Conservation (phyloP, 1,139 yeast species). For the Yarrowia galli region DNA sequence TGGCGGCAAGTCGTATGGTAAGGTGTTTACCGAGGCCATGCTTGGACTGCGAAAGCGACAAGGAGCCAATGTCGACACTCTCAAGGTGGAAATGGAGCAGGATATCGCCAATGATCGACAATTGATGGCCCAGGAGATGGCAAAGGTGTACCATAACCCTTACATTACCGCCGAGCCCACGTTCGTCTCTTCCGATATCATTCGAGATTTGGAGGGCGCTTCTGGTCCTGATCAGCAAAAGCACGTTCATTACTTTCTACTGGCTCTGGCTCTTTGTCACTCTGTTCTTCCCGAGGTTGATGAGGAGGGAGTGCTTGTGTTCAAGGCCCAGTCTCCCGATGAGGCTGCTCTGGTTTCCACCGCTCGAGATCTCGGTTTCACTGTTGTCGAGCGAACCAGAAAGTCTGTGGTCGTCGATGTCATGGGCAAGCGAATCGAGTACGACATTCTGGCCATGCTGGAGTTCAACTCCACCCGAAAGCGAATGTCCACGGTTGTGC, state of each 20-base stretch:
- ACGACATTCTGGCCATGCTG: slow-evolving; percentile 74
- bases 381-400: slow-evolving; percentile 77
- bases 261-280: slow-evolving; percentile 88
- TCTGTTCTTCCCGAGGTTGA: slow-evolving; percentile 83
- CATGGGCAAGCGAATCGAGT: slow-evolving; percentile 76
- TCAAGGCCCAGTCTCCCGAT: slow-evolving; percentile 98
- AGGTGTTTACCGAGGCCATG: slow-evolving; percentile 94
- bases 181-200: slow-evolving; percentile 75
- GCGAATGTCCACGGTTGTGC: slow-evolving; percentile 93
- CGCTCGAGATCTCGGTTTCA: slow-evolving; percentile 91
- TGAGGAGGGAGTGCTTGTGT: slow-evolving; percentile 64
- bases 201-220: slow-evolving; percentile 60
- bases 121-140: slow-evolving; percentile 67
- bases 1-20: slow-evolving; percentile 85
- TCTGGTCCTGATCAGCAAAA: slow-evolving; percentile 64
- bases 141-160: slow-evolving; percentile 58
- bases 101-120: slow-evolving; percentile 69
- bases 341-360: slow-evolving; percentile 95
- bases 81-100: slow-evolving; percentile 65
- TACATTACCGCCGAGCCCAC: slow-evolving; percentile 72
- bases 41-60: slow-evolving; percentile 90
- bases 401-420: slow-evolving; percentile 71
- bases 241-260: slow-evolving; percentile 80
- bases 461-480: slow-evolving; percentile 93
- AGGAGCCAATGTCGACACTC: slow-evolving; percentile 67